phyloP scores from a whole-genome alignment of 352 stramenopile genomes.

The Phytophthora chlamydospora region DNA sequence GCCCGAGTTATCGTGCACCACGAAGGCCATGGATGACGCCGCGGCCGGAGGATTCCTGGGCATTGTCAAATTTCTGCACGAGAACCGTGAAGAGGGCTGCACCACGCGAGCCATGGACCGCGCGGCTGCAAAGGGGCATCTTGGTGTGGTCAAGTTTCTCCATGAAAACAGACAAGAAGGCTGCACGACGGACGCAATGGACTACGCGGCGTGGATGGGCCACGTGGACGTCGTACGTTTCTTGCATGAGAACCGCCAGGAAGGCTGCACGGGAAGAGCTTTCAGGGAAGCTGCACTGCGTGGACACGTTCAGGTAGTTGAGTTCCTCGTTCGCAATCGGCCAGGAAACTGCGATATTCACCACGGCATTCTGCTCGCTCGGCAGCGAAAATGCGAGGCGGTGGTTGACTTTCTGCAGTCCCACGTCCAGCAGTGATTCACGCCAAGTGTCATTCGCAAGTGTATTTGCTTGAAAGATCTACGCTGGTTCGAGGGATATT shows the following conservation, averaged over 20 bases:
- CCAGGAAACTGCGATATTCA: slow-evolving; percentile 41
- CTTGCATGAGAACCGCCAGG: slow-evolving; percentile 55
- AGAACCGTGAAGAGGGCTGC: slow-evolving; percentile 36
- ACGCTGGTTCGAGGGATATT: too few relatives aligned
- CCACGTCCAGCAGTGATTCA: background rate
- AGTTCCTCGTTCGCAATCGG: slow-evolving; percentile 44
- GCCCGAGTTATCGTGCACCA: slow-evolving; percentile 33
- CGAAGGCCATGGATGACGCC: slow-evolving; percentile 39
- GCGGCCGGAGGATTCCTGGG: slow-evolving; percentile 31
- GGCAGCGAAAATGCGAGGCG: slow-evolving; percentile 42
- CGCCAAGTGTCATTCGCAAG: background rate
- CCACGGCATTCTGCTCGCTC: slow-evolving; percentile 51
- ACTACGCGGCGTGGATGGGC: slow-evolving; percentile 50
- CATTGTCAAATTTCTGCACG: slow-evolving; percentile 37
- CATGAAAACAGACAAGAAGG: slow-evolving; percentile 35
- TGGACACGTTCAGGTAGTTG: slow-evolving; percentile 49
- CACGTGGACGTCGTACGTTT: slow-evolving; percentile 55
- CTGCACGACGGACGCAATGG: slow-evolving; percentile 65
- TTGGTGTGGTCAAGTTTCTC: slow-evolving; percentile 37
- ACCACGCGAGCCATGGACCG: slow-evolving; percentile 37
- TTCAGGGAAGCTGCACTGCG: slow-evolving; percentile 55
- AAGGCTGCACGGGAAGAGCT: slow-evolving; percentile 57
- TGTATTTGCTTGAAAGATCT: too few relatives aligned
- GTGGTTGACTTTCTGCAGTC: slow-evolving; percentile 28
- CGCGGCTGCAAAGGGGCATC: slow-evolving; percentile 36